Conservation (phyloP, 1,139 yeast genomes). For the Saccharomyces pastorianus region DNA sequence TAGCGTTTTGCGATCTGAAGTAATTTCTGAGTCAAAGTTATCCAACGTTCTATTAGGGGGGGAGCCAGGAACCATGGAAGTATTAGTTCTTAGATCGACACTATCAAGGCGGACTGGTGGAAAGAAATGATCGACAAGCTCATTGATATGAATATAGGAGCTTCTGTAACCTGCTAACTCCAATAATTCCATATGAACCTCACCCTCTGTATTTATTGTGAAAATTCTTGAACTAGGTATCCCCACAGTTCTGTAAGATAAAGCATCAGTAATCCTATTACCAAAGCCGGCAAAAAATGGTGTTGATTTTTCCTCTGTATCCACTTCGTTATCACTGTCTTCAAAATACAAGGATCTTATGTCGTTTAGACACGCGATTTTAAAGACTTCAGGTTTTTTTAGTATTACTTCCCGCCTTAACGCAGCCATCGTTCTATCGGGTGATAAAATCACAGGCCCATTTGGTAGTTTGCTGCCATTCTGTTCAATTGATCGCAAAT, state of each 20-base stretch:
- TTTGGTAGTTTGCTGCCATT: conserved; percentile 64
- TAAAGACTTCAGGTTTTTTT: conserved; percentile 94
- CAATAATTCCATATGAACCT: conserved; percentile 91
- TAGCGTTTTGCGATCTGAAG: conserved; percentile 9
- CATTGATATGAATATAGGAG: conserved; percentile 83
- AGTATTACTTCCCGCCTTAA: conserved; percentile 82
- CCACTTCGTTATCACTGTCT: conserved; percentile 19
- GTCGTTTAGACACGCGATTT: conserved; percentile 93
- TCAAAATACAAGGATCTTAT: conserved; percentile 54
- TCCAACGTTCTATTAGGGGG: conserved; percentile 11
- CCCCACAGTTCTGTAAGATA: conserved; percentile 87
- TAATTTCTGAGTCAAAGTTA: not conserved
- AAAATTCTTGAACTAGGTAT: conserved; percentile 92
- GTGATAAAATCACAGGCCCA: conserved; percentile 94
- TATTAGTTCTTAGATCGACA: conserved; percentile 27
- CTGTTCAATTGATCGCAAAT: conserved; percentile 71
- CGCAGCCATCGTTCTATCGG: conserved; percentile 96
- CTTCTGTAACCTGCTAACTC: conserved; percentile 91
- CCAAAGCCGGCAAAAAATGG: conserved; percentile 99
- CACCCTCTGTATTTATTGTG: conserved; percentile 94
- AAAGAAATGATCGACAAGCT: conserved; percentile 92
- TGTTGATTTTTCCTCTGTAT: conserved; percentile 13
- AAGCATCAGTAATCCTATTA: conserved; percentile 91
- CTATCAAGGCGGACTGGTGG: conserved; percentile 60
- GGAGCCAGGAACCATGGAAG: conserved; percentile 28